Percentiles rank a stretch among this genome's conserved stretches.
These are phyloP conservation scores for Cystobasidium pallidum DNA, from an alignment of 1,284 basidiomycete genomes.

Conservation along the genomic window DNA sequence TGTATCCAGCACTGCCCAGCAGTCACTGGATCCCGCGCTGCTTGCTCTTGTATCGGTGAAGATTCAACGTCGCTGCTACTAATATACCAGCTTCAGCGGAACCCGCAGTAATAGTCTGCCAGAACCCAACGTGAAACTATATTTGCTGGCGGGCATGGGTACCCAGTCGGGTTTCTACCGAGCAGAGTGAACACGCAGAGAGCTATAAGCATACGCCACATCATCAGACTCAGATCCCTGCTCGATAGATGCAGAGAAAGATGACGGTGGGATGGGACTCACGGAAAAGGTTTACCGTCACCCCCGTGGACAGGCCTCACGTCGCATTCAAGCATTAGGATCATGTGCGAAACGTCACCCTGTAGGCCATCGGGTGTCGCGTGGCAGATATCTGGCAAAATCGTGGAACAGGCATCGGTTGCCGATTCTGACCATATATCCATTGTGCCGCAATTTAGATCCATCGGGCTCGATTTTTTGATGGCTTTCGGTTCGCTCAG, in stretches of 20 bases:
- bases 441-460: too few species aligned
- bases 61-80: conserved; percentile 98
- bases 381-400: too few species aligned
- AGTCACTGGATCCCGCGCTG: conserved; percentile 52
- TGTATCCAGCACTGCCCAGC: conserved; percentile 33
- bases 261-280: conserved; percentile 33
- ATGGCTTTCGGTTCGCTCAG: too few species aligned
- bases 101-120: too few species aligned
- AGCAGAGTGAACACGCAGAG: conserved; percentile 83
- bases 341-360: conserved; percentile 96
- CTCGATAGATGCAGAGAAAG: conserved; percentile 42
- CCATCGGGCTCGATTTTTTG: too few species aligned
- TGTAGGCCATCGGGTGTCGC: too few species aligned
- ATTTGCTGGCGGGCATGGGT: conserved; percentile 90
- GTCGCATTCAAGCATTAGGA: conserved; percentile 87
- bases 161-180: conserved; percentile 91
- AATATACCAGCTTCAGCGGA: too few species aligned
- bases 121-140: too few species aligned
- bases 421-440: too few species aligned
- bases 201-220: not conserved
- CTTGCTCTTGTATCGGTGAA: conserved; percentile 93
- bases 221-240: not conserved
- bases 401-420: too few species aligned
- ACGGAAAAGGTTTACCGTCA: conserved; percentile 62
- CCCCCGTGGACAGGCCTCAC: conserved; percentile 83